Conservation (phyloP, 345 rosid species). For the Garcia nutans region DNA sequence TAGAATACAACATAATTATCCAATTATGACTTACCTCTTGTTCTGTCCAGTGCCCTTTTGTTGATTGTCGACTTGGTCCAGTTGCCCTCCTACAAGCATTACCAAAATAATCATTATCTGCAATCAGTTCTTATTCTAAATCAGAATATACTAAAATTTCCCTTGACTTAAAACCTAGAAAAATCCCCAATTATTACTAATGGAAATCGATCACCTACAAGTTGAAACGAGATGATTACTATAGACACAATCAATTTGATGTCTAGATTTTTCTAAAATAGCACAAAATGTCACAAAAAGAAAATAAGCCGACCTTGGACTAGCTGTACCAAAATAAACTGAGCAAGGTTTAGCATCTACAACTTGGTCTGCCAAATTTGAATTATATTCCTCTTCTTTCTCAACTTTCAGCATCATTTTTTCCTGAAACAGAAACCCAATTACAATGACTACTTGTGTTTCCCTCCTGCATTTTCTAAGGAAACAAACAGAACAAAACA, state of each 20-base stretch:
- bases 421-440: background rate
- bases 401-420: slow-evolving; percentile 12
- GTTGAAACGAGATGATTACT: background rate
- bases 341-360: slow-evolving; percentile 22
- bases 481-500: background rate
- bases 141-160: background rate
- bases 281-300: background rate
- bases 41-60: slow-evolving; percentile 43
- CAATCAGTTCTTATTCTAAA: background rate
- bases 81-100: slow-evolving; percentile 21
- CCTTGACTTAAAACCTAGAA: background rate
- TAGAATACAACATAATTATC: background rate
- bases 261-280: background rate
- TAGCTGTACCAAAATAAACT: slow-evolving; percentile 14
- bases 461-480: background rate
- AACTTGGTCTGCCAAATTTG: background rate
- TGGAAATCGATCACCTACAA: background rate
- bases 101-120: background rate
- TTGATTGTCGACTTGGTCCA: slow-evolving; percentile 36
- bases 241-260: background rate
- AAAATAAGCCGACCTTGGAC: background rate
- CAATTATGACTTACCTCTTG: slow-evolving; percentile 36
- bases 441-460: background rate
- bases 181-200: background rate
- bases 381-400: slow-evolving; percentile 10